Base-by-base conservation (phyloP, 305 asterid species). In the Fraxinus xanthoxyloides region DNA sequence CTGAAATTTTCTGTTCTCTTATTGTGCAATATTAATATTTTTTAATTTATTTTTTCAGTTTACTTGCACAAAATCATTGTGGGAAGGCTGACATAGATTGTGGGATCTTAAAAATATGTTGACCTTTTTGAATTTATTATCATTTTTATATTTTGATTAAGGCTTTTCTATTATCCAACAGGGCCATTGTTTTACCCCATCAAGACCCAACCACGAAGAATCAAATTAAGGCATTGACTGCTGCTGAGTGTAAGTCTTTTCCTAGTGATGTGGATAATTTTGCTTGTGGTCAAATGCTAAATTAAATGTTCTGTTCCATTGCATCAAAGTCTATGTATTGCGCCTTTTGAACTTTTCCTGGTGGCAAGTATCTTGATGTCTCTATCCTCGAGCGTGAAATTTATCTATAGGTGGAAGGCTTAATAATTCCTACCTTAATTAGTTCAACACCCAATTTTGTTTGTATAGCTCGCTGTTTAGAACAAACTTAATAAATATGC, bases 161-260 rank as follows among this genome's bases (percentile, higher is more conserved):
- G 75, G 54, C 84, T 76, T 73, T 89, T 83, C 81, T 78, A 79
- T 89, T 72, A 69, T 76, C 80, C 90, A 86, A 85, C 97, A 94
- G 99, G 87, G 91, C 99, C 85, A 94, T 94, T 88, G 91, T 95
- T 54, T 90, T 97, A 84, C 98, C 93, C 82, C 97, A 84, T 83
- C 97, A 87, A 83, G 93, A 89, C 83, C 90, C 98, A 75, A 83
- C 96, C 77, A 90, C 85, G 96, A 91, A 94, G 92, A 91, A 83
- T 89, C 98, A 89, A 86, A 83, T 87, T 85, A 91, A 90, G 92
- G 96, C 91, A 79, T 63, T 92, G 86, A 93, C 93, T 75, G 95
- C 94, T 79, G 91, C 89, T 79, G 98, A 91, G 87, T 91, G 99
- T 97, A 94, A 87, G 95, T 85, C 35, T 35, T 78, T 74, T 59